Evolutionary conservation across 352 stramenopile genomes (phyloP), one percentile per base, ranked within the genome.

Genomic region (Thraustochytrium striatum): DNA sequence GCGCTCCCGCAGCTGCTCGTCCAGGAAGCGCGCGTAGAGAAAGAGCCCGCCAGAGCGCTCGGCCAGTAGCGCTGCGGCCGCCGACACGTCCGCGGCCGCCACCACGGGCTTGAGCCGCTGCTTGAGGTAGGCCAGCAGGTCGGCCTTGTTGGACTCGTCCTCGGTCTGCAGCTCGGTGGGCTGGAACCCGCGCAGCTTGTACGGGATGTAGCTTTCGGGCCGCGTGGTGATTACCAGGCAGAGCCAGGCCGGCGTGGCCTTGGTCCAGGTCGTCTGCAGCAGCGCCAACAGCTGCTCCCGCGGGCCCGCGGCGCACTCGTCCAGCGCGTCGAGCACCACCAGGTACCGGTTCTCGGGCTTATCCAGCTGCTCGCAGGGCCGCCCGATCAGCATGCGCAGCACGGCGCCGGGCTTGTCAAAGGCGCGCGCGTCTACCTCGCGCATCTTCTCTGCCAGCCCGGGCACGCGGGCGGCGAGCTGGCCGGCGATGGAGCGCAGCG

Each of bases 191-290:
- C 38, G 19, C 28, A 70, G 1, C 8, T 32, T 41, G 28, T 70
- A 9, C 38, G 25, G 25, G 21, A 70, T 70, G 30, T 13, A n/a
- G 30, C 16, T 13, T 21, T 21, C 61, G 13, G 61, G 61, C 21
- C 61, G 61, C 25, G 61, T 52, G 28, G 61, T 41, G 5, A 70
- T 16, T 9, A 70, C 16, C 25, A 70, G 61, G 1, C 61, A 30
- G 61, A 70, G 61, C 61, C 61, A 70, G 33, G 16, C 25, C 9
- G 61, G 61, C 43, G 61, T 57, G 38, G 16, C 38, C 9, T 55
- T 8, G 5, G n/a, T 13, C 61, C 61, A 70, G 5, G 9, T 7
- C 0, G 19, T 57, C 38, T 70, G 25, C 7, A 70, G 16, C 28
- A 70, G 13, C 38, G 47, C n/a, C 38, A 70, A n/a, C 8, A 70